phyloP scores from a whole-genome alignment of 495 filamentous ascomycete species.

The Endocarpon pusillum region DNA sequence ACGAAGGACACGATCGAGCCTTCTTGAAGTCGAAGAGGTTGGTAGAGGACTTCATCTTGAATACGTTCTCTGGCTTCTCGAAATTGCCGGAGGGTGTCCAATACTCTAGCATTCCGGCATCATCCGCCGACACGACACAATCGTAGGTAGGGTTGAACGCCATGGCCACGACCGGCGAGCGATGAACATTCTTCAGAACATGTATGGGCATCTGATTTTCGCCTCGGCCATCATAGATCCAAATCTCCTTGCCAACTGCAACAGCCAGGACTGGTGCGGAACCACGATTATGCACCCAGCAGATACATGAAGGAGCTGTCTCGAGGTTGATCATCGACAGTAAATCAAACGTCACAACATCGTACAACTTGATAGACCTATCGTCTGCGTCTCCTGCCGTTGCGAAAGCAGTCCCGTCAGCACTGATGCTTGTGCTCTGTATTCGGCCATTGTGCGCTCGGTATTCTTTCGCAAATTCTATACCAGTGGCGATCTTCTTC shows the following conservation, averaged over 20 bases:
- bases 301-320: constrained; percentile 58
- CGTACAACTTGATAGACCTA: constrained; percentile 86
- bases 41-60: constrained; percentile 78
- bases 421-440: constrained; percentile 60
- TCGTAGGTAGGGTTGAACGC: constrained; percentile 79
- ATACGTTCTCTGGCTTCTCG: constrained; percentile 85
- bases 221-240: constrained; percentile 78
- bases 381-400: constrained; percentile 54
- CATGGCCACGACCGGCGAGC: constrained; percentile 62
- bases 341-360: constrained; percentile 86
- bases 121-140: constrained; percentile 77
- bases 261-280: constrained; percentile 78
- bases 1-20: constrained; percentile 68
- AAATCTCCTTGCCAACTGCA: constrained; percentile 62
- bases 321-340: constrained; percentile 63
- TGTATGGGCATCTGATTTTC: constrained; percentile 60
- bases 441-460: constrained; percentile 78
- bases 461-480: constrained; percentile 98
- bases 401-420: constrained; percentile 86
- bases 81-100: constrained; percentile 65
- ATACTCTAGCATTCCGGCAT: constrained; percentile 91
- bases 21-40: constrained; percentile 96
- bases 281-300: constrained; percentile 84
- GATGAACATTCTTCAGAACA: constrained; percentile 56
- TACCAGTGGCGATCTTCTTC: constrained; percentile 83